These are phyloP conservation scores for Teunomyces aglyptinius DNA, from an alignment of 805 yeast genomes.

Conservation along the genomic window DNA sequence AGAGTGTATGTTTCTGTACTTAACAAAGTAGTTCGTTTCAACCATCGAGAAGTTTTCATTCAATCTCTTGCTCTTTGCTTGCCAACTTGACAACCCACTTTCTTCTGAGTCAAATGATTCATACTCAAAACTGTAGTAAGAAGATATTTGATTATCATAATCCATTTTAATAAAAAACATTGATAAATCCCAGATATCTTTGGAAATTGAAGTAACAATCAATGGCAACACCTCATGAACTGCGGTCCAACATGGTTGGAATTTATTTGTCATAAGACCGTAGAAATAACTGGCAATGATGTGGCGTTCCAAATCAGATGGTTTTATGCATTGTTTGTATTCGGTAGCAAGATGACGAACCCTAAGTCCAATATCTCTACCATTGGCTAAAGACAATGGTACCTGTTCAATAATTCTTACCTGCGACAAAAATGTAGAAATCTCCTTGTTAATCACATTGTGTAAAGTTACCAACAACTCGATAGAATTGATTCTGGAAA, in stretches of 20 bases:
- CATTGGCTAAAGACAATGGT: conserved; percentile 65
- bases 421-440: conserved; percentile 45
- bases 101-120: conserved; percentile 6
- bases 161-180: conserved; percentile 30
- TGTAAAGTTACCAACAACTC: conserved; percentile 39
- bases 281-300: conserved; percentile 36
- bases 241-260: conserved; percentile 85
- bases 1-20: conserved; percentile 30
- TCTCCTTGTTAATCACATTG: conserved; percentile 17
- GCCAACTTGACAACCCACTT: conserved; percentile 31
- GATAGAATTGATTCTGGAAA: conserved; percentile 51
- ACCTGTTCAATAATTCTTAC: conserved; percentile 65
- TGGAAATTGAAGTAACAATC: conserved; percentile 34
- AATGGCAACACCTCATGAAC: conserved; percentile 59
- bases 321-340: conserved; percentile 28
- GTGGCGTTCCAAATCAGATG: conserved; percentile 15
- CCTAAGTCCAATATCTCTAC: conserved; percentile 73
- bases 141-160: conserved; percentile 15
- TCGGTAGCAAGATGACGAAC: conserved; percentile 55
- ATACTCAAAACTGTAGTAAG: conserved; percentile 11
- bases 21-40: conserved; percentile 17
- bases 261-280: conserved; percentile 71
- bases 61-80: conserved; percentile 46
- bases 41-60: conserved; percentile 36
- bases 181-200: conserved; percentile 56